Evolutionary conservation across 2,329 filamentous ascomycete genomes (phyloP), one percentile per base, ranked within the genome.

Genomic region (Fusarium pininemorale): DNA sequence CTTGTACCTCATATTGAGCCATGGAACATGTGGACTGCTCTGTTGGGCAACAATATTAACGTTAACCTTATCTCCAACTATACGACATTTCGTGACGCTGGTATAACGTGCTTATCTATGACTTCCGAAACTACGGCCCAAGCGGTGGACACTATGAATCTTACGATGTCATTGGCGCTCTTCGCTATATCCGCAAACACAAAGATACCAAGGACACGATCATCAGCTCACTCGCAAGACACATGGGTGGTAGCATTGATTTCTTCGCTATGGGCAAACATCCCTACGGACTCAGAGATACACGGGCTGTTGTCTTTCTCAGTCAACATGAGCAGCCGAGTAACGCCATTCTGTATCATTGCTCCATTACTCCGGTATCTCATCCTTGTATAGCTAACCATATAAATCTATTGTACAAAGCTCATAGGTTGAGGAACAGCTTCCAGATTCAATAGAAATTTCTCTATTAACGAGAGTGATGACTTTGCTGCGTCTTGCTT

Each of bases 301-400:
- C 16, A 10, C 22, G 47, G 5, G 14, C 28, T 6, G 12, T 32
- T 6, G 22, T 32, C 13, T 50, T 50, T 32, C 14, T n/a, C 20
- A 12, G 47, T 28, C 28, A 32, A 32, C 28, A 32, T n/a, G 47
- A 30, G 28, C 14, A 50, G 47, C 6, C 14, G 9, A 22, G 47
- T 50, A n/a, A 50, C 22, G 12, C 18, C 35, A 16, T 37, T 18
- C 35, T 37, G 16, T 18, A 37, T 37, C 35, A 30, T 6, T n/a
- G 0, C 15, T 50, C 5, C 13, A 9, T n/a, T 7, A n/a, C 28
- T 32, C 28, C 5, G 12, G 28, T 14, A n/a, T n/a, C 9, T n/a
- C 3, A n/a, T 32, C 7, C 7, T n/a, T n/a, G 22, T 9, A 5
- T 18, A 30, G 20, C 22, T 30, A 30, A 22, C 5, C 3, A 6